Evolutionary conservation across 2,329 filamentous ascomycete species (phyloP).

Genomic region (Talaromyces funiculosus): DNA sequence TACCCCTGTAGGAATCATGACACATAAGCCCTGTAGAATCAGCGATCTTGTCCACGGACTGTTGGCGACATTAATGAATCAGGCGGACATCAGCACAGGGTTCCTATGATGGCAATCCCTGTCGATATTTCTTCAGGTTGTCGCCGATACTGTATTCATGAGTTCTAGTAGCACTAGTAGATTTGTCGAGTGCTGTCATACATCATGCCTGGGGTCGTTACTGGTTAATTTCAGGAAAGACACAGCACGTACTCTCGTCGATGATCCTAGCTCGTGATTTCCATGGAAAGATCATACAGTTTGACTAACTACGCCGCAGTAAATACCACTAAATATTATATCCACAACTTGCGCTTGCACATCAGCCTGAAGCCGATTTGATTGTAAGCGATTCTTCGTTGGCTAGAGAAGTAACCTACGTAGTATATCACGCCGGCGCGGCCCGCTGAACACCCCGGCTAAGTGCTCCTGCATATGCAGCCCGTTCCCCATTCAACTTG

Average conservation of each 20-base stretch:
- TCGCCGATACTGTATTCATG: not conserved
- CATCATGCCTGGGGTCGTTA: not conserved
- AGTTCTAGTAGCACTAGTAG: not conserved
- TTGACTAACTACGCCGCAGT: not conserved
- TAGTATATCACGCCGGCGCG: conserved; percentile 7
- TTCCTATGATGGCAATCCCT: conserved; percentile 1
- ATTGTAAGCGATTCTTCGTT: not conserved
- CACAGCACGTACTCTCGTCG: not conserved
- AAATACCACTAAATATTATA: not conserved
- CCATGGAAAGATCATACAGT: not conserved
- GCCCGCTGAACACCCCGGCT: conserved; percentile 4
- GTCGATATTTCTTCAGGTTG: conserved; percentile 2
- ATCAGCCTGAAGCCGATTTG: not conserved
- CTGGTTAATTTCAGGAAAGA: not conserved
- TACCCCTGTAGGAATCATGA: not conserved
- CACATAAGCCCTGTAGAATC: not conserved
- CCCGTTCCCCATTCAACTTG: not conserved
- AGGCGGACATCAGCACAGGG: not conserved
- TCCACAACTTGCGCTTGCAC: conserved; percentile 2
- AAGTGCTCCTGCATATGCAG: conserved; percentile 5
- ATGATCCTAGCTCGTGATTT: not conserved
- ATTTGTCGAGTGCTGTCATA: not conserved
- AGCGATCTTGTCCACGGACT: not conserved
- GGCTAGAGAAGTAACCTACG: not conserved
- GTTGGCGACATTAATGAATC: not conserved